phyloP scores from a whole-genome alignment of 306 rosid genomes.

The Parietaria judaica region DNA sequence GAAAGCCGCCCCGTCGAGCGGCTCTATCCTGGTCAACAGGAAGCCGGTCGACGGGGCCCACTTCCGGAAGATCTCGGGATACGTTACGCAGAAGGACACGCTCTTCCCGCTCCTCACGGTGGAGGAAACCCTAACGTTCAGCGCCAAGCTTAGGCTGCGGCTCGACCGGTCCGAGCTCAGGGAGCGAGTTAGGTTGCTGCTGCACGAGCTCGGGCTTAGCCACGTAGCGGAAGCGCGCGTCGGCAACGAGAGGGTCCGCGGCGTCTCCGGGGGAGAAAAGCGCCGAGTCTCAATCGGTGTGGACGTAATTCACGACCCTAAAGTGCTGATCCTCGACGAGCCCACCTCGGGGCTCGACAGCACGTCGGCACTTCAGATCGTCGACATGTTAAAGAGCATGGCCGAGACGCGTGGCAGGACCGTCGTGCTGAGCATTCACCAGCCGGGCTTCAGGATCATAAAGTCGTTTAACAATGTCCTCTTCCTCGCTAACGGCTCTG shows the following conservation, averaged over 20 bases:
- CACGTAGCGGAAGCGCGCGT: slow-evolving; percentile 61
- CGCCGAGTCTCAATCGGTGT: slow-evolving; percentile 90
- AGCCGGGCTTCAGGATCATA: slow-evolving; percentile 86
- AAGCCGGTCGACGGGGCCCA: slow-evolving; percentile 43
- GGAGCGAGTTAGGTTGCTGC: slow-evolving; percentile 55
- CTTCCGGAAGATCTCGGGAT: slow-evolving; percentile 75
- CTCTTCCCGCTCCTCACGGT: slow-evolving; percentile 80
- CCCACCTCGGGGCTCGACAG: slow-evolving; percentile 98
- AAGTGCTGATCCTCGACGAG: slow-evolving; percentile 75
- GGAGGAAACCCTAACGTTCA: slow-evolving; percentile 81
- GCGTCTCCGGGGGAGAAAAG: slow-evolving; percentile 89
- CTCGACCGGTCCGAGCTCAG: slow-evolving; percentile 35
- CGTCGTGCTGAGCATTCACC: slow-evolving; percentile 75
- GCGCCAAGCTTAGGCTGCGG: slow-evolving; percentile 55
- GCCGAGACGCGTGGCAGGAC: slow-evolving; percentile 66
- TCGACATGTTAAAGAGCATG: slow-evolving; percentile 79
- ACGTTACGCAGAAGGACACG: slow-evolving; percentile 77
- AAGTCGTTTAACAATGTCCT: slow-evolving; percentile 63
- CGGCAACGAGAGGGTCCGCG: slow-evolving; percentile 73
- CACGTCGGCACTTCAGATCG: slow-evolving; percentile 74
- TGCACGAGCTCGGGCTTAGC: slow-evolving; percentile 64
- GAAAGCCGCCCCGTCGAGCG: slow-evolving; percentile 44
- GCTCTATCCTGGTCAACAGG: slow-evolving; percentile 55
- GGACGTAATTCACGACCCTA: slow-evolving; percentile 86
- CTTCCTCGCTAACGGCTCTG: slow-evolving; percentile 61